These are phyloP conservation scores for Diaporthe caulivora DNA, from an alignment of 2,329 filamentous ascomycete species.

Conservation along the genomic window DNA sequence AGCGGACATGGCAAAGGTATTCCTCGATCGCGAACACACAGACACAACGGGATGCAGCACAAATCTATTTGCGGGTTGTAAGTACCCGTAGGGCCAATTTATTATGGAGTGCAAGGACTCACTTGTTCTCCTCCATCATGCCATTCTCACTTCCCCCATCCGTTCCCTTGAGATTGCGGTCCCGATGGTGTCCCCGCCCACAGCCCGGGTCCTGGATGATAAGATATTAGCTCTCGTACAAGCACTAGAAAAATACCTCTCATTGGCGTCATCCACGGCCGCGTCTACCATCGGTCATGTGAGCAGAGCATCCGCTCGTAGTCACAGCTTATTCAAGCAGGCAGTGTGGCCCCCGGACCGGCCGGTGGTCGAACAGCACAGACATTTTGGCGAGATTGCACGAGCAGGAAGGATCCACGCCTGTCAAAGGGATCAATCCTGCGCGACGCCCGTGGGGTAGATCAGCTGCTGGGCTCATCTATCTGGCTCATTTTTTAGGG, in stretches of 20 bases:
- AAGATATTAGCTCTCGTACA: neutral
- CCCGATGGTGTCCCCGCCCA: conserved; percentile 38
- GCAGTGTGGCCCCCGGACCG: neutral
- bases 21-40: conserved; percentile 24
- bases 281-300: conserved; percentile 16
- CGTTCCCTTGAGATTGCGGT: conserved; percentile 35
- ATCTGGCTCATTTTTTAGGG: neutral
- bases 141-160: conserved; percentile 22
- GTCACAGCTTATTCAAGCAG: neutral
- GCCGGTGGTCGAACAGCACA: neutral
- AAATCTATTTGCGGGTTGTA: conserved; percentile 1
- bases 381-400: conserved; percentile 35
- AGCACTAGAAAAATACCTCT: neutral
- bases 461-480: neutral
- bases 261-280: neutral
- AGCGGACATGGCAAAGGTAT: neutral
- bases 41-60: neutral
- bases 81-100: conserved; percentile 3
- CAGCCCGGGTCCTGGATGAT: neutral
- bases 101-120: conserved; percentile 11
- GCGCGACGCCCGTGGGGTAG: neutral
- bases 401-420: conserved; percentile 3
- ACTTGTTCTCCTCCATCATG: conserved; percentile 1
- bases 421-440: neutral
- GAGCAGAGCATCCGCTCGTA: neutral